phyloP scores from a whole-genome alignment of 1,284 basidiomycete species.

The Clitocybe nebularis region DNA sequence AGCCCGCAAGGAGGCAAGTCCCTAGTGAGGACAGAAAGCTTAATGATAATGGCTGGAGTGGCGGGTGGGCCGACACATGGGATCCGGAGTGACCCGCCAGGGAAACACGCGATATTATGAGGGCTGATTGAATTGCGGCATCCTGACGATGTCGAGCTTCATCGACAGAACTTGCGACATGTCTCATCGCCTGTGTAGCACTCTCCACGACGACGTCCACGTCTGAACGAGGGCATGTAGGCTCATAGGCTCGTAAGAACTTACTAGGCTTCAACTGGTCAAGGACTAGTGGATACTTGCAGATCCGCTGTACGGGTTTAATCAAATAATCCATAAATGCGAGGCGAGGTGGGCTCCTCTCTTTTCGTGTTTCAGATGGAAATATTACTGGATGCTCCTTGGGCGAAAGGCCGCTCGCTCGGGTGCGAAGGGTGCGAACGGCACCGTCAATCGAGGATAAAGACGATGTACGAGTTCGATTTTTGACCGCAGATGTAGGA shows the following conservation, averaged over 20 bases:
- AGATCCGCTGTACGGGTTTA: slow-evolving; percentile 86
- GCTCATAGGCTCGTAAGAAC: slow-evolving; percentile 20
- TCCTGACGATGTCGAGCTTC: slow-evolving; percentile 64
- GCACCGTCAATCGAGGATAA: slow-evolving; percentile 36
- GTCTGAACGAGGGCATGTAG: slow-evolving; percentile 24
- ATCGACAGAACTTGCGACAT: slow-evolving; percentile 55
- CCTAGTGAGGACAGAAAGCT: slow-evolving; percentile 70
- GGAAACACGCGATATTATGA: slow-evolving; percentile 66
- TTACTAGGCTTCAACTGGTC: slow-evolving; percentile 61
- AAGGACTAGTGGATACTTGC: slow-evolving; percentile 88
- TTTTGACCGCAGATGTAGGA: slow-evolving; percentile 19
- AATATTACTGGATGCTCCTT: slow-evolving; percentile 15
- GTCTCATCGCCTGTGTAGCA: slow-evolving; percentile 59
- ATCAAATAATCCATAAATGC: slow-evolving; percentile 81
- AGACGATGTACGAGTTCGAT: slow-evolving; percentile 35
- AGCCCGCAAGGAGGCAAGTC: slow-evolving; percentile 72
- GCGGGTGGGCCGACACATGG: slow-evolving; percentile 20
- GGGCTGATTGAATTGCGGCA: slow-evolving; percentile 61
- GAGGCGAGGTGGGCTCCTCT: slow-evolving; percentile 42
- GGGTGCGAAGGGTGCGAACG: slow-evolving; percentile 32
- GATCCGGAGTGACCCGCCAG: slow-evolving; percentile 28
- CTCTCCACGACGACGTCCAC: slow-evolving; percentile 44
- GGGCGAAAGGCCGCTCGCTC: slow-evolving; percentile 24
- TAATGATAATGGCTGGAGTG: slow-evolving; percentile 35
- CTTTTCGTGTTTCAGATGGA: slow-evolving; percentile 23